Evolutionary conservation across 129 eudicot genomes (phyloP), one percentile per base, ranked within the genome.

Genomic region (Helianthus annuus): DNA sequence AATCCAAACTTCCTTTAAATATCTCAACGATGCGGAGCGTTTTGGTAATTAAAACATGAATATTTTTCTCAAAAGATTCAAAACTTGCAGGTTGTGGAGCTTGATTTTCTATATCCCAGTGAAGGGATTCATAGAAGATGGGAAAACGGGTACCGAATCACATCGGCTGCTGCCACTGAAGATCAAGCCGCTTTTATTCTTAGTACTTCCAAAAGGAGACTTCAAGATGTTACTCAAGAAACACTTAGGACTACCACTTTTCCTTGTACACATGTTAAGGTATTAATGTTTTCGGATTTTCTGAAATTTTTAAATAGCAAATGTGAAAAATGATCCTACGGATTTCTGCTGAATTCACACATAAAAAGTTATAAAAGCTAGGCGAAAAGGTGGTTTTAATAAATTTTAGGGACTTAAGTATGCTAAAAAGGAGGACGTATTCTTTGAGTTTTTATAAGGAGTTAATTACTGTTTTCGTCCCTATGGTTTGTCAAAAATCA

Each of bases 71-170:
- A 52, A 52, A 49, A 49, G n/a, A 10, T 6, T 6, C 10, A 42
- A 40, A 1, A 27, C 14, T 71, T 13, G 0, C 70, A 89, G 96
- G 91, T 86, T 34, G 96, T 89, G 62, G 96, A 89, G 66, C 83
- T 89, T 49, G 96, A 89, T 84, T 89, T 89, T 74, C 83, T 89
- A 6, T 89, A 89, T 69, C 96, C 91, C 7, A 89, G 96, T 76
- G 96, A 89, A 66, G 96, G 96, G 42, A 86, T 89, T 63, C 96
- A 89, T 53, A 77, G 83, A 70, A 84, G 96, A 38, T 89, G 96
- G 96, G 96, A 89, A 46, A 68, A 72, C 71, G 91, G 96, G 48
- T 89, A 83, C 54, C 87, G 96, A 58, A 86, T 89, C 13, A 89
- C 96, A 7, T 44, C 91, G 22, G 87, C 91, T 15, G 96, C 96